A percentile compares a stretch with the other conserved stretches of the same genome.
These are phyloP conservation scores for Zostera marina DNA, from an alignment of 116 monocot genomes.

Conservation along the genomic window DNA sequence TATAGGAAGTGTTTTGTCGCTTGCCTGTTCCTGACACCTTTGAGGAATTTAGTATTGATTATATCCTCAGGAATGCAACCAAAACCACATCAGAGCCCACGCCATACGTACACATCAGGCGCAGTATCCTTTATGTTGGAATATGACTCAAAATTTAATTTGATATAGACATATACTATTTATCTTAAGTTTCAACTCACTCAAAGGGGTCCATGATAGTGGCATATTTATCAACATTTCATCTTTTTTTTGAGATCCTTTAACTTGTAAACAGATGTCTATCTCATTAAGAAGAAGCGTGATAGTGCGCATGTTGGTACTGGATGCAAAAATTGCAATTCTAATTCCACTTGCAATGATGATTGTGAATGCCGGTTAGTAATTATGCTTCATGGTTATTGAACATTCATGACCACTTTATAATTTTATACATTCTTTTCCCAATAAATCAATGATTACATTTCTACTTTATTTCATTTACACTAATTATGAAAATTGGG, in stretches of 20 bases:
- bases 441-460: not conserved
- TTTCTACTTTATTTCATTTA: too few species aligned
- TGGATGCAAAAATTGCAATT: conserved; percentile 60
- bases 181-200: not conserved
- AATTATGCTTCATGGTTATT: not conserved
- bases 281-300: conserved; percentile 79
- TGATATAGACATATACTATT: not conserved
- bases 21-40: conserved; percentile 61
- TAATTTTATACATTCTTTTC: not conserved
- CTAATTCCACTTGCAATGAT: conserved; percentile 42
- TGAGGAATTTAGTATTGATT: conserved; percentile 51
- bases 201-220: not conserved
- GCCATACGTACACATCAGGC: conserved; percentile 72
- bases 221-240: not conserved
- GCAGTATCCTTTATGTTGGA: conserved; percentile 65
- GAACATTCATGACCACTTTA: not conserved
- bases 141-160: not conserved
- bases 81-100: conserved; percentile 42
- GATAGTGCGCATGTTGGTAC: conserved; percentile 34
- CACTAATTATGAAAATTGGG: too few species aligned
- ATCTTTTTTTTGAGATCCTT: not conserved
- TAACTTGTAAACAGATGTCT: conserved; percentile 42
- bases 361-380: conserved; percentile 85
- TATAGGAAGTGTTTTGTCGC: conserved; percentile 64
- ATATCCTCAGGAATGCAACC: conserved; percentile 34